Evolutionary conservation across 352 stramenopile species (phyloP).

Genomic region (Saprolegnia parasitica): DNA sequence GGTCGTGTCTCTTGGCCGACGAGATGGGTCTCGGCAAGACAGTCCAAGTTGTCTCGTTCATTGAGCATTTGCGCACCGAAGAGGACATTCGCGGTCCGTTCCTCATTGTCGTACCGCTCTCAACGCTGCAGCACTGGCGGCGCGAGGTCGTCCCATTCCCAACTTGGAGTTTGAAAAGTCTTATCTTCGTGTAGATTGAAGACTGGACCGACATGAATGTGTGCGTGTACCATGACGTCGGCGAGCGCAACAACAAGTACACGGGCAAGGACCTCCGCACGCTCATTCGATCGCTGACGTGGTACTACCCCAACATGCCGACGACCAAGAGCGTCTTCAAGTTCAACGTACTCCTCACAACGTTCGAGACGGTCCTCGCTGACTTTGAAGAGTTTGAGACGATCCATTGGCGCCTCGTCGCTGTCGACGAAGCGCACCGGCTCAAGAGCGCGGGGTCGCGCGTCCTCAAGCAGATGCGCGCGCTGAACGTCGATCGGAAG

Average conservation of each 20-base stretch:
- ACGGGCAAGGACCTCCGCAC: constrained; percentile 83
- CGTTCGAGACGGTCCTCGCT: constrained; percentile 74
- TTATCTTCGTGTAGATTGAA: constrained; percentile 60
- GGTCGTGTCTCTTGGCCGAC: constrained; percentile 85
- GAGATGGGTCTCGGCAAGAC: constrained; percentile 94
- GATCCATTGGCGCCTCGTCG: constrained; percentile 79
- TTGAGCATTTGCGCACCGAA: constrained; percentile 83
- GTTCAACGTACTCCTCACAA: constrained; percentile 82
- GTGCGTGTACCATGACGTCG: constrained; percentile 97
- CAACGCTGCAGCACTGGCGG: constrained; percentile 84
- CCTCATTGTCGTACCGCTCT: constrained; percentile 82
- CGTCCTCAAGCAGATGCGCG: constrained; percentile 84
- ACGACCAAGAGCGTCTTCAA: constrained; percentile 88
- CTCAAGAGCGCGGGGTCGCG: constrained; percentile 73
- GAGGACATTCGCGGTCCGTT: constrained; percentile 79
- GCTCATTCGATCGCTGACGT: constrained; percentile 82
- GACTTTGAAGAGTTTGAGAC: constrained; percentile 84
- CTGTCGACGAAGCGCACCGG: constrained; percentile 80
- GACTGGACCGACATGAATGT: constrained; percentile 97
- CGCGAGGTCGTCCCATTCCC: no score
- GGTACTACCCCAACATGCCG: constrained; percentile 79
- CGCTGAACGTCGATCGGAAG: constrained; percentile 83
- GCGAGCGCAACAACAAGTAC: constrained; percentile 70
- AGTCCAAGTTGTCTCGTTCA: constrained; percentile 92
- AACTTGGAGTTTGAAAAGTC: no score